Conservation (phyloP, 2,329 filamentous ascomycete genomes). For the Aspergillus unguis region DNA sequence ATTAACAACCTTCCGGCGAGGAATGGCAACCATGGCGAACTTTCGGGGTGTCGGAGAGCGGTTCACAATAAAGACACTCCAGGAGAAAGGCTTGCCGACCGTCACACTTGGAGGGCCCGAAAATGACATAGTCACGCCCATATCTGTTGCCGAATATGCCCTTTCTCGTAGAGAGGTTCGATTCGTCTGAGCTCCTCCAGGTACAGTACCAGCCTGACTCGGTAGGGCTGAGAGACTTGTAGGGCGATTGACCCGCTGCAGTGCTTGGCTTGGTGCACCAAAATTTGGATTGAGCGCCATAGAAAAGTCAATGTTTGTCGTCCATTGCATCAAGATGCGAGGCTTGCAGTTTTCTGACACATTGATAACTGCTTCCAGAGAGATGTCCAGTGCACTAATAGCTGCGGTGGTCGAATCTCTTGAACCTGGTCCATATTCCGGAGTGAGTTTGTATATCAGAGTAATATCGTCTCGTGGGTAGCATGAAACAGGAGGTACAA, state of each 20-base stretch:
- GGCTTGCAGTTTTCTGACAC: constrained; percentile 42
- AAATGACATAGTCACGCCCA: constrained; percentile 56
- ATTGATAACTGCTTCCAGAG: constrained; percentile 43
- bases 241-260: constrained; percentile 47
- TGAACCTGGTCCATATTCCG: constrained; percentile 35
- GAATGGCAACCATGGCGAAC: constrained; percentile 54
- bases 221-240: constrained; percentile 39
- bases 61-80: constrained; percentile 60
- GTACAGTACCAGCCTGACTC: constrained; percentile 18
- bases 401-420: constrained; percentile 37
- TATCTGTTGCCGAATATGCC: constrained; percentile 38
- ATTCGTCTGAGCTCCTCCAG: constrained; percentile 22
- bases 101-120: constrained; percentile 49
- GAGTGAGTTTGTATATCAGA: constrained; percentile 53
- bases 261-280: constrained; percentile 43
- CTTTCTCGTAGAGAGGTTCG: constrained; percentile 36
- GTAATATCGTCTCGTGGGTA: constrained; percentile 57
- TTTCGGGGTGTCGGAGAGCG: constrained; percentile 52
- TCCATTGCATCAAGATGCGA: constrained; percentile 49
- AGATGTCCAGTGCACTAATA: constrained; percentile 46
- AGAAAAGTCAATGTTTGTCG: constrained; percentile 49
- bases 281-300: constrained; percentile 47
- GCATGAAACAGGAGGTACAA: constrained; percentile 40
- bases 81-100: constrained; percentile 53
- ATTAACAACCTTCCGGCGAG: constrained; percentile 45